These are phyloP conservation scores for Bruguiera sexangula DNA, from an alignment of 345 rosid species.

Conservation along the genomic window DNA sequence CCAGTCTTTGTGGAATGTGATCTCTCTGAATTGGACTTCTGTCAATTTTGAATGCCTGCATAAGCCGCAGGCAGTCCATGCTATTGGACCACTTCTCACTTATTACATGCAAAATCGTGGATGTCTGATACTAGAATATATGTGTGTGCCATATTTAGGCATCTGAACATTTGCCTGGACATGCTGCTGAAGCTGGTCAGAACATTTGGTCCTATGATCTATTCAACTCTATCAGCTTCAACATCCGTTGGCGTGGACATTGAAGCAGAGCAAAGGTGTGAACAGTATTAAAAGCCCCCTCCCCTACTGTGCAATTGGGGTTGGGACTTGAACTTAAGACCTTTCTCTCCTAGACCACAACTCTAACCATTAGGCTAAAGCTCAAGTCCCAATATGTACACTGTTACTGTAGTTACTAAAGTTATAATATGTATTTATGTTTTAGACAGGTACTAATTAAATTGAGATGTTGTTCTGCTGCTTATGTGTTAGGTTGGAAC, in stretches of 20 bases:
- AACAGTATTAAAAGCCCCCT: not conserved
- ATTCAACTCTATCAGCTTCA: conserved; percentile 75
- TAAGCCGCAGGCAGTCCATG: too few species aligned
- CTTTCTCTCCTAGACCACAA: too few species aligned
- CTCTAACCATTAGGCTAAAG: too few species aligned
- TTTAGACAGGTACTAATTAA: not conserved
- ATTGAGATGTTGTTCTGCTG: conserved; percentile 9
- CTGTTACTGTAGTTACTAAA: too few species aligned
- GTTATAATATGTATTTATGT: too few species aligned
- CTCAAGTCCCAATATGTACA: too few species aligned
- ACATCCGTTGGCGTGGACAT: conserved; percentile 90
- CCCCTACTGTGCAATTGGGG: too few species aligned
- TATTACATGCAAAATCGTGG: not conserved
- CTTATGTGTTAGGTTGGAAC: conserved; percentile 56
- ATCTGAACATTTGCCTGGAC: conserved; percentile 74
- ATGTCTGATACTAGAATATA: not conserved
- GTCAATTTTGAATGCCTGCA: too few species aligned
- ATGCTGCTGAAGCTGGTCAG: conserved; percentile 87
- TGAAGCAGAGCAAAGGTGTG: conserved; percentile 95
- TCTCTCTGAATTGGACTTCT: too few species aligned
- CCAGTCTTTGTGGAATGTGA: too few species aligned
- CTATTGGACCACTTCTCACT: too few species aligned
- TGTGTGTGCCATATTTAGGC: conserved; percentile 45
- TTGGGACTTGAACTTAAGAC: too few species aligned
- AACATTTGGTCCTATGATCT: conserved; percentile 70